A percentile compares a stretch with the other conserved stretches of the same genome.
Conservation (phyloP, 2,329 filamentous ascomycete species). For the Chaetomiaceae sp. region DNA sequence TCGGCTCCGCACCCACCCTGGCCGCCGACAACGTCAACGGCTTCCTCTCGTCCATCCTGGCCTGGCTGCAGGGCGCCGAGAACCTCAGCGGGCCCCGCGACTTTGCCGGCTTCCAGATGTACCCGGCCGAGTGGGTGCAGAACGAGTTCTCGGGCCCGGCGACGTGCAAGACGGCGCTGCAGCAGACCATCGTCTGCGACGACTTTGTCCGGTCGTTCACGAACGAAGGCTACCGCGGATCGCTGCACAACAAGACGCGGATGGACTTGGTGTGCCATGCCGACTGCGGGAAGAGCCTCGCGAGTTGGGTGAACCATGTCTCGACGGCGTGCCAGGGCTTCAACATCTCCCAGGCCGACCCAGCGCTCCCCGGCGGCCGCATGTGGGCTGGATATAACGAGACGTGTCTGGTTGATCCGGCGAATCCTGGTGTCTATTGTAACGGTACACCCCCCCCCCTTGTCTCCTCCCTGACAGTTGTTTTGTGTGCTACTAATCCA, state of each 20-base stretch:
- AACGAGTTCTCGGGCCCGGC: background rate
- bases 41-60: background rate
- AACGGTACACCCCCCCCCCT: background rate
- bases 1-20: background rate
- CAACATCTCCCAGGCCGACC: background rate
- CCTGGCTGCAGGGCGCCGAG: background rate
- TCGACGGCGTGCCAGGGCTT: background rate
- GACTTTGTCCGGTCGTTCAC: background rate
- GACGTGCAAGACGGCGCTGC: background rate
- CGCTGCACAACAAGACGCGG: background rate
- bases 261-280: background rate
- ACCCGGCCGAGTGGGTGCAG: background rate
- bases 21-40: background rate
- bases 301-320: background rate
- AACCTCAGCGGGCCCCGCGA: background rate
- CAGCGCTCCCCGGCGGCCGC: background rate
- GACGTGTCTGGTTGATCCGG: background rate
- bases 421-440: background rate
- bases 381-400: background rate
- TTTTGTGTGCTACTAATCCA: background rate
- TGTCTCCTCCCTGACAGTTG: background rate
- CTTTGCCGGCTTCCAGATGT: background rate
- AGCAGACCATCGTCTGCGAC: background rate
- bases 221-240: background rate
- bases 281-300: background rate